These are phyloP conservation scores for Leccinum disarticulatum DNA, from an alignment of 768 basidiomycete genomes.

Conservation along the genomic window DNA sequence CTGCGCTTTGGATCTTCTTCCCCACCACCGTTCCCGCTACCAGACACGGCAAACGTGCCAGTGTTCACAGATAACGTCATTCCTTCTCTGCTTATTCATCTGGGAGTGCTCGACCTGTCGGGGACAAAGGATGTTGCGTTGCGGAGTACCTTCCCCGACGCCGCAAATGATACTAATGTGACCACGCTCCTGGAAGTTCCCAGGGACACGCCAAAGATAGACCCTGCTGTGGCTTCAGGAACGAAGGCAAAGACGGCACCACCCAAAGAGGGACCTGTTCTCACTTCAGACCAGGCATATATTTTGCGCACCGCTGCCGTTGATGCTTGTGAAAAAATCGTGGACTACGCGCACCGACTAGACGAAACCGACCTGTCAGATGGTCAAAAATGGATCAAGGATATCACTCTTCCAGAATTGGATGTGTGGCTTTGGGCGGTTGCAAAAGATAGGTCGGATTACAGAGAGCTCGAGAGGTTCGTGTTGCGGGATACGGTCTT, in stretches of 20 bases:
- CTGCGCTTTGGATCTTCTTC: constrained; percentile 62
- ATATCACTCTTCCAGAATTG: constrained; percentile 57
- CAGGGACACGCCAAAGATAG: constrained; percentile 12
- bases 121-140: constrained; percentile 40
- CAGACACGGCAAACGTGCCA: constrained; percentile 56
- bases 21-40: constrained; percentile 59
- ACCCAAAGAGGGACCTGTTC: constrained; percentile 49
- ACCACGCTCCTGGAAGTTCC: constrained; percentile 39
- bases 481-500: constrained; percentile 65
- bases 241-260: constrained; percentile 18
- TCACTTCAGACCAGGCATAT: constrained; percentile 64
- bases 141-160: constrained; percentile 48
- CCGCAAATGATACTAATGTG: constrained; percentile 40
- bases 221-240: constrained; percentile 6
- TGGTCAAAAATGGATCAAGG: constrained; percentile 49
- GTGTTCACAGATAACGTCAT: constrained; percentile 81
- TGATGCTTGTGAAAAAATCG: constrained; percentile 72
- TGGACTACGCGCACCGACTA: constrained; percentile 47
- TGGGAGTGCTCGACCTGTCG: constrained; percentile 72
- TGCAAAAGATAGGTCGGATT: constrained; percentile 76
- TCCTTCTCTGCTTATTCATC: constrained; percentile 76
- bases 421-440: constrained; percentile 84
- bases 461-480: constrained; percentile 64
- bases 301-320: constrained; percentile 77
- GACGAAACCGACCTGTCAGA: constrained; percentile 21